Evolutionary conservation across 1,284 basidiomycete species (phyloP).

Genomic region (Sparassis latifolia): DNA sequence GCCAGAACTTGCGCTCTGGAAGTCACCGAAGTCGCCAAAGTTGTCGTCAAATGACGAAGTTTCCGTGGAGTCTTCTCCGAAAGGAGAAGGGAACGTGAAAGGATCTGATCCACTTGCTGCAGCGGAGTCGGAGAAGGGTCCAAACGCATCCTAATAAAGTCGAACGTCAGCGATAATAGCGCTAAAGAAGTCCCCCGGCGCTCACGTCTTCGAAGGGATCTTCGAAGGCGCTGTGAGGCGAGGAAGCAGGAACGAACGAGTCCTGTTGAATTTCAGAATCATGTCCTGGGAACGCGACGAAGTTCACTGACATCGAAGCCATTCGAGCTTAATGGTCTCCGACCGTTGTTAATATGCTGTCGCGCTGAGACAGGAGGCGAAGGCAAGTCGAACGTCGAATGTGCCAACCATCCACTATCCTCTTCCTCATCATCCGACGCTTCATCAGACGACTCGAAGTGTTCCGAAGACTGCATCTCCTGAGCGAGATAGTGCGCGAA

Average conservation of each 20-base stretch:
- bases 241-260: slow-evolving; percentile 39
- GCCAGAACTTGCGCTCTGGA: slow-evolving; percentile 44
- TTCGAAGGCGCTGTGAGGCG: slow-evolving; percentile 27
- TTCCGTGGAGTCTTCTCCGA: slow-evolving; percentile 47
- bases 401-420: slow-evolving; percentile 70
- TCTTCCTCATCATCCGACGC: slow-evolving; percentile 49
- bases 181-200: background rate
- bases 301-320: slow-evolving; percentile 52
- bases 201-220: slow-evolving; percentile 46
- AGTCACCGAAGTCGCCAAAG: slow-evolving; percentile 76
- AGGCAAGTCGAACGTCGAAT: slow-evolving; percentile 61
- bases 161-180: background rate
- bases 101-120: slow-evolving; percentile 43
- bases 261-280: slow-evolving; percentile 34
- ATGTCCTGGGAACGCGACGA: background rate
- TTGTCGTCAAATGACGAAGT: slow-evolving; percentile 54
- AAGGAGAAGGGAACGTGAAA: slow-evolving; percentile 53
- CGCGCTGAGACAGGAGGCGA: slow-evolving; percentile 49
- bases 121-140: slow-evolving; percentile 67
- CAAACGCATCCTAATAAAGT: slow-evolving; percentile 33
- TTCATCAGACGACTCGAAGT: slow-evolving; percentile 45
- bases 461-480: slow-evolving; percentile 60
- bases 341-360: slow-evolving; percentile 38
- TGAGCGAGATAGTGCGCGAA: slow-evolving; percentile 71
- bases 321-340: slow-evolving; percentile 42